Evolutionary conservation across 2,329 filamentous ascomycete species (phyloP).

Genomic region (Colletotrichum spinosum): DNA sequence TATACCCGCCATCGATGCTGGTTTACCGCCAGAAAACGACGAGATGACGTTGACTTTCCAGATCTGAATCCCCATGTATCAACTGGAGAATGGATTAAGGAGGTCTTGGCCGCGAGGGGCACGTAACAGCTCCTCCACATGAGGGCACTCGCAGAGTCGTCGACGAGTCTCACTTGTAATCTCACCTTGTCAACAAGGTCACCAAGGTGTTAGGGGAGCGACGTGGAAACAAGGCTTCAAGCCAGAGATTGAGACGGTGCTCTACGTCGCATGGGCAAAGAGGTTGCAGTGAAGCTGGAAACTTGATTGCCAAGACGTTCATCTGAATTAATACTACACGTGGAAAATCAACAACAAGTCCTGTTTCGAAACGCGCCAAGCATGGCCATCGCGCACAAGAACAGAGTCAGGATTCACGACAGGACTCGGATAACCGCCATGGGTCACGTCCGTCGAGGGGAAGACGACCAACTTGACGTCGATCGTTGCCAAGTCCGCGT

Average conservation of each 20-base stretch:
- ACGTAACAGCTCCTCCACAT: constrained; percentile 13
- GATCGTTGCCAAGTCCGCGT: constrained; percentile 26
- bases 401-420: constrained; percentile 18
- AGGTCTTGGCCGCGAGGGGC: constrained; percentile 24
- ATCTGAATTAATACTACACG: constrained; percentile 15
- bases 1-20: constrained; percentile 4
- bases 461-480: constrained; percentile 1
- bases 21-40: too few species aligned
- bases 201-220: background rate
- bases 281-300: constrained; percentile 14
- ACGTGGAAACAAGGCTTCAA: too few species aligned
- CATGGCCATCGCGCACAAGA: constrained; percentile 2
- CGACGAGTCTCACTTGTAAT: constrained; percentile 4
- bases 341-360: constrained; percentile 9
- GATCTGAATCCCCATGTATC: background rate
- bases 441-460: background rate
- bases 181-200: background rate
- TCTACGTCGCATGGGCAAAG: too few species aligned
- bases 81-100: constrained; percentile 21
- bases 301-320: background rate
- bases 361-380: constrained; percentile 20
- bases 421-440: background rate
- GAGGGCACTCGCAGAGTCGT: background rate
- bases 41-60: too few species aligned
- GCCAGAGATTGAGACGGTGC: too few species aligned